Evolutionary conservation across 2,329 filamentous ascomycete genomes (phyloP), one percentile per base, ranked within the genome.

Genomic region (Alternaria incomplexa): DNA sequence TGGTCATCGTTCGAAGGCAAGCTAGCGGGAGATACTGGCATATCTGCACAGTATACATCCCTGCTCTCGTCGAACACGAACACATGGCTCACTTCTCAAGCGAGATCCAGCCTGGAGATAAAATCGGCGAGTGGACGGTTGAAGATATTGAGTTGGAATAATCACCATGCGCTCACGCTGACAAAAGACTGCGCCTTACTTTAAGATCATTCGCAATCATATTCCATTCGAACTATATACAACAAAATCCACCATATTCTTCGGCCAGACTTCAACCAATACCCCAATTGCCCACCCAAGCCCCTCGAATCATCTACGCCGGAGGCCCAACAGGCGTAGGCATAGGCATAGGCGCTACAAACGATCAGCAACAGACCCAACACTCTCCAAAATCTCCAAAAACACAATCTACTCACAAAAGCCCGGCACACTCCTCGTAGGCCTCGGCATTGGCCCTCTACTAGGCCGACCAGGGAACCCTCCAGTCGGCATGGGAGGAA

Each of bases 401-500:
- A n/a, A 17, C 15, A 44, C 17, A 5, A 17, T 36, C 28, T 22
- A 48, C 51, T 56, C 43, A 50, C 51, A 47, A 26, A 52, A 40
- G 17, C n/a, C 54, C 9, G 47, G 40, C 17, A 28, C 12, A 7
- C 32, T 26, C 23, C 53, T 40, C 15, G 53, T 57, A 45, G 58
- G 52, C 20, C 23, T 45, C 23, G 60, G 60, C 13, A 30, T 40
- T 9, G 30, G 13, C n/a, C 56, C 52, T 47, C 40, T 13, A 40
- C 36, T 61, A n/a, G 61, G 56, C 13, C 36, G 20, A 11, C 44
- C 46, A 20, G 63, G 63, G 36, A 60, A 43, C 25, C 56, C 52
- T 15, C 62, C 59, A 26, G 52, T 48, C 15, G 61, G 47, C 17
- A 44, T 28, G 47, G 62, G 48, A 30, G 30, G 51, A n/a, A 32